Conservation (phyloP, 208 protist genomes). For the Ichthyophonus hoferi region DNA sequence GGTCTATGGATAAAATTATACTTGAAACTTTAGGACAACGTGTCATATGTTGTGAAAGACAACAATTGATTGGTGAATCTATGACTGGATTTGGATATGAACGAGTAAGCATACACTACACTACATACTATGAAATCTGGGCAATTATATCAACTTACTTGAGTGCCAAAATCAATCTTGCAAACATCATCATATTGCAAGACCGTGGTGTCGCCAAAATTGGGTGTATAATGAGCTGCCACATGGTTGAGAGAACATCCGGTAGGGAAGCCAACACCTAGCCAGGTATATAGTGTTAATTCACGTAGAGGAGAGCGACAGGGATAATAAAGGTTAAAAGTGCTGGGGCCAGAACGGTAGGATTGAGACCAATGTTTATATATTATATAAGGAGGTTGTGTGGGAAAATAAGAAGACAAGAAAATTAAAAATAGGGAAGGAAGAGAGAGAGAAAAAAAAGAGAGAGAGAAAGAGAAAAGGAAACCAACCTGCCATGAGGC, state of each 20-base stretch:
- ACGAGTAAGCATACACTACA: no score
- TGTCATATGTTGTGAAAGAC: no score
- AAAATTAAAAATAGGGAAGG: conserved; percentile 10
- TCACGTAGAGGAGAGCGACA: neutral
- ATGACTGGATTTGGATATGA: no score
- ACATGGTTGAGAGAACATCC: conserved; percentile 88
- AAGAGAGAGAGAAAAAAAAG: neutral
- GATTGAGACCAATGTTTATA: no score
- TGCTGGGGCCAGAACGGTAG: no score
- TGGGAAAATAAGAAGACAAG: neutral
- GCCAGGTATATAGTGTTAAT: neutral
- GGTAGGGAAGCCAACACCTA: conserved; percentile 64
- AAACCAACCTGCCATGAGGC: conserved; percentile 63
- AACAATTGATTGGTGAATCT: no score
- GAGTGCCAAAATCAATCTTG: conserved; percentile 97
- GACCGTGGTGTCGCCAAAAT: conserved; percentile 86
- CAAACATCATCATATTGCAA: conserved; percentile 89
- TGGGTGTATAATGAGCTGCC: conserved; percentile 96
- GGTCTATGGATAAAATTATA: no score
- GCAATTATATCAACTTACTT: no score
- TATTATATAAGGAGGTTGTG: neutral
- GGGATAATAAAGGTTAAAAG: no score
- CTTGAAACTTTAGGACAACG: no score
- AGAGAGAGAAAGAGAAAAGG: neutral
- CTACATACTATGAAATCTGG: no score